These are phyloP conservation scores for Arachnomyces sp. DNA, from an alignment of 2,329 filamentous ascomycete genomes.

Conservation along the genomic window DNA sequence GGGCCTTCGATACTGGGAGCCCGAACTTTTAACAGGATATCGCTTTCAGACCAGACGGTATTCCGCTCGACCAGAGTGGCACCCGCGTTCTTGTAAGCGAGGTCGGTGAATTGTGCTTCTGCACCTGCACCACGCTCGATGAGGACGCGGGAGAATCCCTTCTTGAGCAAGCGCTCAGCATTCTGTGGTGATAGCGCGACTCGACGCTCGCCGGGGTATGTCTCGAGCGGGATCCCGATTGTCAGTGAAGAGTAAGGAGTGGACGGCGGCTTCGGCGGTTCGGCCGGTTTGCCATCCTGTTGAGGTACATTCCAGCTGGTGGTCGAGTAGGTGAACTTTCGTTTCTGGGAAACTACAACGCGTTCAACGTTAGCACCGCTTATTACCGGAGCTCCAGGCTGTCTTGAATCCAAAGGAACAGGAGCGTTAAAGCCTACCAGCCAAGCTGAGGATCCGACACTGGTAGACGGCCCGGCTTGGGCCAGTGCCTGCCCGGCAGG, in stretches of 20 bases:
- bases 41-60: slow-evolving; percentile 64
- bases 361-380: not conserved
- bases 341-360: slow-evolving; percentile 6
- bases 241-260: slow-evolving; percentile 63
- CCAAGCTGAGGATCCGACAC: slow-evolving; percentile 7
- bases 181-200: slow-evolving; percentile 82
- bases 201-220: slow-evolving; percentile 69
- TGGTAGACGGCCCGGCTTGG: slow-evolving; percentile 6
- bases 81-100: slow-evolving; percentile 69
- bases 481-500: slow-evolving; percentile 5
- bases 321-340: slow-evolving; percentile 10
- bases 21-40: slow-evolving; percentile 80
- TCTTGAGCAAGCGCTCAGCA: slow-evolving; percentile 73
- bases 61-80: slow-evolving; percentile 65
- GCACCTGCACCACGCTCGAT: slow-evolving; percentile 75
- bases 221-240: slow-evolving; percentile 73
- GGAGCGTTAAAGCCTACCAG: slow-evolving; percentile 6
- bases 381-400: not conserved
- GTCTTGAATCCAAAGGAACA: not conserved
- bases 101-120: slow-evolving; percentile 68
- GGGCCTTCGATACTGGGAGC: slow-evolving; percentile 55
- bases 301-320: slow-evolving; percentile 5
- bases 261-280: slow-evolving; percentile 11
- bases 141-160: slow-evolving; percentile 69
- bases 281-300: slow-evolving; percentile 2